phyloP scores from a whole-genome alignment of 352 stramenopile species.

The Ophiocytium majus region DNA sequence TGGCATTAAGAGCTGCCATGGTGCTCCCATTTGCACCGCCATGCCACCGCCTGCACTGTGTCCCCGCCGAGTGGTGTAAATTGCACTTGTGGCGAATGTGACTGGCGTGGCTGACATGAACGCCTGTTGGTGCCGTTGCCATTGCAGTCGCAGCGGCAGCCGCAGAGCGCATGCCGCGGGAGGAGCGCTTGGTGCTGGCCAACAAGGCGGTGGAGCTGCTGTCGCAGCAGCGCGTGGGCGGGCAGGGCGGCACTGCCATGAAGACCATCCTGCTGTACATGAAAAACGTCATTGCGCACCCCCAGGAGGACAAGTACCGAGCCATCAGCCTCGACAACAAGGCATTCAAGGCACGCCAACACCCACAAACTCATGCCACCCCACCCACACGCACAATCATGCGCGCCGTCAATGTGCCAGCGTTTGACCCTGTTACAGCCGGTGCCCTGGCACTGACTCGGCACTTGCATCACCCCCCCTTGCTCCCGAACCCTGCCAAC shows the following conservation, averaged over 20 bases:
- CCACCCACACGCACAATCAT: too few species aligned
- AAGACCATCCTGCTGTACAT: slow-evolving; percentile 57
- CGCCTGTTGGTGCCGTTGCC: neutral
- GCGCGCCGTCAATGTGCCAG: too few species aligned
- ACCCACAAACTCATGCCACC: too few species aligned
- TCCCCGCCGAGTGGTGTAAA: neutral
- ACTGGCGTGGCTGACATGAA: neutral
- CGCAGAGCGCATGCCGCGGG: neutral
- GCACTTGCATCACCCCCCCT: too few species aligned
- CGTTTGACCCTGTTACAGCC: too few species aligned
- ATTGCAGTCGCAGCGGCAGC: neutral
- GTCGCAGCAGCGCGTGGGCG: slow-evolving; percentile 76
- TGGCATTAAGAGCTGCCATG: too few species aligned
- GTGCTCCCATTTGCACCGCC: too few species aligned
- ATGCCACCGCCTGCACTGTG: too few species aligned
- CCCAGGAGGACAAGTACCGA: slow-evolving; percentile 73
- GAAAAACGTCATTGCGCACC: slow-evolving; percentile 48
- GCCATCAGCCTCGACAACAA: slow-evolving; percentile 81
- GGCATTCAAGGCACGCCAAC: slow-evolving; percentile 76
- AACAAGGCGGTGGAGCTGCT: slow-evolving; percentile 70
- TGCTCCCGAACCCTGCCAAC: too few species aligned
- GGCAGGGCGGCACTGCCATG: slow-evolving; percentile 62
- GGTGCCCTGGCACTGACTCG: too few species aligned
- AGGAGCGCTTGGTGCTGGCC: slow-evolving; percentile 41
- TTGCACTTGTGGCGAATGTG: neutral